These are phyloP conservation scores for Capsicum chinense DNA, from an alignment of 257 asterid species.

Conservation along the genomic window DNA sequence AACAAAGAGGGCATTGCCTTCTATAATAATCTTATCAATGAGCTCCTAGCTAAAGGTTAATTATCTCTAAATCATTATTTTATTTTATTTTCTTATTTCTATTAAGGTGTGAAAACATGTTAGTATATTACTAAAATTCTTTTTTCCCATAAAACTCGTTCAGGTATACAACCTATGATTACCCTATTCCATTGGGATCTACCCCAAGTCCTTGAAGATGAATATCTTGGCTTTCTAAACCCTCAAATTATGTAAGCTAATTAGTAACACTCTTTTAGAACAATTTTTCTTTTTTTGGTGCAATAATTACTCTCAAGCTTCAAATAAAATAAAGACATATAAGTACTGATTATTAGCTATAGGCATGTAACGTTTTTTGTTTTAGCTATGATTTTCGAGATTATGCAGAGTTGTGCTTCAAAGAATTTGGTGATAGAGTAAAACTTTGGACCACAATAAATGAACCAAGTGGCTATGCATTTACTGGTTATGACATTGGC, in stretches of 20 bases:
- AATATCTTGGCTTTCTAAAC: constrained; percentile 13
- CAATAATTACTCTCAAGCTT: not conserved
- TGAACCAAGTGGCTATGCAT: constrained; percentile 24
- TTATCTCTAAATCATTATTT: not conserved
- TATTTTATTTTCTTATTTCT: not conserved
- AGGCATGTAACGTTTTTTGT: not conserved
- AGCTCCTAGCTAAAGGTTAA: constrained; percentile 22
- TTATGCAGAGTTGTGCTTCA: constrained; percentile 25
- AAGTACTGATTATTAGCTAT: too few species aligned
- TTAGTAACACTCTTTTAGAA: not conserved
- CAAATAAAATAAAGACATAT: too few species aligned
- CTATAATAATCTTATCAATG: constrained; percentile 25
- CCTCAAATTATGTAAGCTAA: constrained; percentile 8
- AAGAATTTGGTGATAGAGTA: constrained; percentile 27
- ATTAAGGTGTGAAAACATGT: not conserved
- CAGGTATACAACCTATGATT: constrained; percentile 16
- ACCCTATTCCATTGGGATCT: constrained; percentile 19
- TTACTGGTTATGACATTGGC: constrained; percentile 10
- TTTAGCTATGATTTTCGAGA: constrained; percentile 22
- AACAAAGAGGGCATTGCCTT: constrained; percentile 22
- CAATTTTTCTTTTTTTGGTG: not conserved
- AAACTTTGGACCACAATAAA: constrained; percentile 25
- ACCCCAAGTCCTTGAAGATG: constrained; percentile 23
- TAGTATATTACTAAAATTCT: not conserved
- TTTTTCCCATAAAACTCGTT: not conserved